A percentile compares a stretch with the other conserved stretches of the same genome.
Evolutionary conservation across 495 filamentous ascomycete genomes (phyloP).

Genomic region (Terfezia boudieri): DNA sequence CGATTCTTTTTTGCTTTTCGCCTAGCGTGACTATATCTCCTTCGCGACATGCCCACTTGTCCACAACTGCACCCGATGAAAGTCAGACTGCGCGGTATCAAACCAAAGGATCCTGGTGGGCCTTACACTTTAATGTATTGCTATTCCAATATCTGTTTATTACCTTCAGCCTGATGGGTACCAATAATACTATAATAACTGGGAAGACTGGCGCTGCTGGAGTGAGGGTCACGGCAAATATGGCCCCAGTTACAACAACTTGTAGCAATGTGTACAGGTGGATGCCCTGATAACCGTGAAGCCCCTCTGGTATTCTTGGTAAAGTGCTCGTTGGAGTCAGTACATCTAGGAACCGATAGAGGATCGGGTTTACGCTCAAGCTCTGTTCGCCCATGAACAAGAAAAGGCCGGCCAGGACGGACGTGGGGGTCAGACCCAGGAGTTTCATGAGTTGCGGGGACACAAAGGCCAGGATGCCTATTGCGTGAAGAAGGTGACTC

Average conservation of each 20-base stretch:
- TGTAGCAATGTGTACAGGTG: conserved; percentile 42
- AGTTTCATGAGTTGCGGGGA: conserved; percentile 43
- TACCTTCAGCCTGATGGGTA: conserved; percentile 36
- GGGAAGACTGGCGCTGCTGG: conserved; percentile 43
- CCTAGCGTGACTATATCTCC: no score
- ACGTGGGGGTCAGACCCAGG: conserved; percentile 44
- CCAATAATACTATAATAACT: conserved; percentile 41
- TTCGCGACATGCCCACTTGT: no score
- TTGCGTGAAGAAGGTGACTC: conserved; percentile 41
- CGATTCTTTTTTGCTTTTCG: no score
- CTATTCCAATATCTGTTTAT: conserved; percentile 43
- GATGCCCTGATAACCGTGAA: conserved; percentile 30
- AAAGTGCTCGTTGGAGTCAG: conserved; percentile 43
- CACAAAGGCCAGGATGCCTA: conserved; percentile 37
- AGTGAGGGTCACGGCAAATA: conserved; percentile 44
- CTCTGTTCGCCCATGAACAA: conserved; percentile 57
- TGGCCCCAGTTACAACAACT: conserved; percentile 34
- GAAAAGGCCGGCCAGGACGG: conserved; percentile 45
- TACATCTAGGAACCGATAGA: conserved; percentile 39
- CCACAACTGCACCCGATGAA: no score
- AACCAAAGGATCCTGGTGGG: background rate
- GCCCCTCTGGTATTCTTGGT: conserved; percentile 29
- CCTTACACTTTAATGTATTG: conserved; percentile 28
- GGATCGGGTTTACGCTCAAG: conserved; percentile 43
- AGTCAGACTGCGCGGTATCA: conserved; percentile 1